Evolutionary conservation across 495 filamentous ascomycete species (phyloP).

Genomic region (Chlorociboria aeruginascens): DNA sequence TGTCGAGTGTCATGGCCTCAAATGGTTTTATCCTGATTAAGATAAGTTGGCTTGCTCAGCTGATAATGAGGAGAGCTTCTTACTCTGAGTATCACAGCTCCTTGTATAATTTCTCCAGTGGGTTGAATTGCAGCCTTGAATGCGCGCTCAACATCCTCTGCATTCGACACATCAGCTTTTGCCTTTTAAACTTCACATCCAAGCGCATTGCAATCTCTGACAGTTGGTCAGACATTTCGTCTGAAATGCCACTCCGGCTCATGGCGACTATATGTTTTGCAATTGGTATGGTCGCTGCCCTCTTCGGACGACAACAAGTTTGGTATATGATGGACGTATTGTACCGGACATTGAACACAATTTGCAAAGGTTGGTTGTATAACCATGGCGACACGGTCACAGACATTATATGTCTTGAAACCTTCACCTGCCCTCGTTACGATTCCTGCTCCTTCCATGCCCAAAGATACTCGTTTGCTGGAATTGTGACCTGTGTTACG

Average conservation of each 20-base stretch:
- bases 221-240: conserved; percentile 12
- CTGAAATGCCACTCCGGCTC: conserved; percentile 34
- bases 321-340: conserved; percentile 29
- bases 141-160: not conserved
- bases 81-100: conserved; percentile 35
- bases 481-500: conserved; percentile 24
- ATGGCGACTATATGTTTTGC: conserved; percentile 41
- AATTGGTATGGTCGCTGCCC: conserved; percentile 31
- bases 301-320: conserved; percentile 32
- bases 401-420: conserved; percentile 31
- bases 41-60: not conserved
- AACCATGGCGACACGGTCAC: conserved; percentile 40
- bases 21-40: not conserved
- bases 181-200: conserved; percentile 15
- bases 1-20: conserved; percentile 27
- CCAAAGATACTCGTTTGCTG: conserved; percentile 2
- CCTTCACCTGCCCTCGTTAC: conserved; percentile 35
- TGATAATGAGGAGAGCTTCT: conserved; percentile 27
- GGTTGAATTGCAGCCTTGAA: conserved; percentile 17
- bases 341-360: not conserved
- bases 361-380: conserved; percentile 34
- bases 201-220: conserved; percentile 12
- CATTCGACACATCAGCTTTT: conserved; percentile 24
- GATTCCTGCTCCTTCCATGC: conserved; percentile 26
- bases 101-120: conserved; percentile 36